These are phyloP conservation scores for Tylopilus cervinicoccineus DNA, from an alignment of 768 basidiomycete genomes.

Conservation along the genomic window DNA sequence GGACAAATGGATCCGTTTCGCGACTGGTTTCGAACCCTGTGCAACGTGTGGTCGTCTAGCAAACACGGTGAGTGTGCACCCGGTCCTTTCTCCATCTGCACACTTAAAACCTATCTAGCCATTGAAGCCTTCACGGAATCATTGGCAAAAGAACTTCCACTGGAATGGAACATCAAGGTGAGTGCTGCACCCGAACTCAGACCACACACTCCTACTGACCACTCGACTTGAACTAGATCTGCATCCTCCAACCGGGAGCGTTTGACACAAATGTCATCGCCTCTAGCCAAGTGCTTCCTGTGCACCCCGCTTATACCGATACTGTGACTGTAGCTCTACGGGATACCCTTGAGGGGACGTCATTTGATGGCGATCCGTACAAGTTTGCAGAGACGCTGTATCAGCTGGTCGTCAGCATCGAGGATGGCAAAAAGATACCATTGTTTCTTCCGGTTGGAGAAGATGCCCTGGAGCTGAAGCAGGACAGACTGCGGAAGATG, in stretches of 20 bases:
- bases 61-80: conserved; percentile 10
- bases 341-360: background rate
- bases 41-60: background rate
- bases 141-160: conserved; percentile 9
- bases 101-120: background rate
- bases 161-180: conserved; percentile 20
- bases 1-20: too few species aligned
- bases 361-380: conserved; percentile 9
- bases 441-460: conserved; percentile 10
- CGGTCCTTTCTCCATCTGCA: background rate
- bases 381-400: conserved; percentile 11
- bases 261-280: conserved; percentile 15
- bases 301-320: conserved; percentile 8
- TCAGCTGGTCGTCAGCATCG: background rate
- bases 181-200: background rate
- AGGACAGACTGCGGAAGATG: background rate
- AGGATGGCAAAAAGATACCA: conserved; percentile 1
- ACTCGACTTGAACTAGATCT: conserved; percentile 3
- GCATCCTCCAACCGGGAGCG: conserved; percentile 16
- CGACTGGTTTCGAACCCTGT: background rate
- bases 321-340: background rate
- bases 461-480: conserved; percentile 7
- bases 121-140: conserved; percentile 11
- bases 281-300: background rate
- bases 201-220: background rate